Conservation (phyloP, 768 basidiomycete species). For the Crepidotus variabilis region DNA sequence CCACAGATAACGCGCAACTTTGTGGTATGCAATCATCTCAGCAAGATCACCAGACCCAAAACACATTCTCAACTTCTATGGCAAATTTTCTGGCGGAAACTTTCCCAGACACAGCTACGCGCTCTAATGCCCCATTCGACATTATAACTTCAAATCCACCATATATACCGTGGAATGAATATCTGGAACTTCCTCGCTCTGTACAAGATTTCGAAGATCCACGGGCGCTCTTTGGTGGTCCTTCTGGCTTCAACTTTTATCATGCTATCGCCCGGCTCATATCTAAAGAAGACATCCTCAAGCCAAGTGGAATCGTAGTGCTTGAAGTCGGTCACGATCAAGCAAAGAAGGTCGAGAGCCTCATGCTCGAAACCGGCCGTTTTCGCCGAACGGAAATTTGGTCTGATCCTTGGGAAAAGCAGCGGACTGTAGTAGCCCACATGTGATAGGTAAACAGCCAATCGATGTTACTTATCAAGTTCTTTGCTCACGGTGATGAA, state of each 20-base stretch:
- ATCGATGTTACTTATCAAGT: background rate
- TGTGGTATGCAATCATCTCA: constrained; percentile 32
- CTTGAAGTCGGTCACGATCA: constrained; percentile 81
- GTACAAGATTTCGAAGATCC: constrained; percentile 81
- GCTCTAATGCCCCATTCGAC: constrained; percentile 55
- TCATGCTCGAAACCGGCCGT: constrained; percentile 47
- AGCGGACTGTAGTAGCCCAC: constrained; percentile 65
- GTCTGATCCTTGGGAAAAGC: constrained; percentile 76
- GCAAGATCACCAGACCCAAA: constrained; percentile 19
- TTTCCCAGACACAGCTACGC: constrained; percentile 30
- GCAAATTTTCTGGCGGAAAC: constrained; percentile 44
- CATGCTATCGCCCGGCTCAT: constrained; percentile 65
- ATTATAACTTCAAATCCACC: constrained; percentile 84
- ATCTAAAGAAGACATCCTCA: constrained; percentile 46
- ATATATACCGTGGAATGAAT: constrained; percentile 74
- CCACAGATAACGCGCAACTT: constrained; percentile 43
- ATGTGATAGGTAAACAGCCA: constrained; percentile 24
- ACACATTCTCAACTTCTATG: constrained; percentile 36
- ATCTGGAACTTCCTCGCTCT: constrained; percentile 55
- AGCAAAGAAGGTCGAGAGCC: constrained; percentile 53
- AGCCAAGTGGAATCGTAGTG: constrained; percentile 52
- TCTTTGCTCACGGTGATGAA: constrained; percentile 1
- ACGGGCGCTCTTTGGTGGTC: constrained; percentile 76
- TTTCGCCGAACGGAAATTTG: constrained; percentile 60
- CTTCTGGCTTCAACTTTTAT: constrained; percentile 60